phyloP scores from a whole-genome alignment of 805 yeast genomes.

The Hanseniaspora meyeri region DNA sequence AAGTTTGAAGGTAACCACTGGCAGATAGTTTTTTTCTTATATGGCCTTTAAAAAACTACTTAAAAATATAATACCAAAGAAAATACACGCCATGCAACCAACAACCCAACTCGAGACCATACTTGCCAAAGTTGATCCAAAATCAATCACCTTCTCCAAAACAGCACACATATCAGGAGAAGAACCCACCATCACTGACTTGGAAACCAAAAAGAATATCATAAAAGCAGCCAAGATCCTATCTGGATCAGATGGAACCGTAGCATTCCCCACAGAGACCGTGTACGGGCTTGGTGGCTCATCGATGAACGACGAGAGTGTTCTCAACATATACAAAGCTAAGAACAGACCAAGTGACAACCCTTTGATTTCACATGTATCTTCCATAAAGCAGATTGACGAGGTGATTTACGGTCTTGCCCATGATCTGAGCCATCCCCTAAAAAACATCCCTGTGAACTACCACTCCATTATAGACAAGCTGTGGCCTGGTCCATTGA shows the following conservation, averaged over 20 bases:
- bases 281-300: slow-evolving; percentile 94
- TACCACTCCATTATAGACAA: slow-evolving; percentile 51
- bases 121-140: slow-evolving; percentile 44
- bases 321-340: slow-evolving; percentile 65
- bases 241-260: slow-evolving; percentile 41
- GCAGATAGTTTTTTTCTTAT: background rate
- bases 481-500: slow-evolving; percentile 96
- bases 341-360: slow-evolving; percentile 93
- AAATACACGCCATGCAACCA: background rate
- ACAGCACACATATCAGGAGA: slow-evolving; percentile 29
- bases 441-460: slow-evolving; percentile 47
- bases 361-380: slow-evolving; percentile 82
- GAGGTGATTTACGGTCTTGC: slow-evolving; percentile 38
- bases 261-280: slow-evolving; percentile 94
- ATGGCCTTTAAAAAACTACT: background rate
- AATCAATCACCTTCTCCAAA: slow-evolving; percentile 36
- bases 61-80: background rate
- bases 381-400: slow-evolving; percentile 61
- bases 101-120: slow-evolving; percentile 26
- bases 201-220: slow-evolving; percentile 40
- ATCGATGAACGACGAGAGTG: slow-evolving; percentile 61
- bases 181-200: slow-evolving; percentile 38
- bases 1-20: background rate
- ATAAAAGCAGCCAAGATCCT: slow-evolving; percentile 48
- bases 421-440: slow-evolving; percentile 16